A percentile compares a stretch with the other conserved stretches of the same genome.
phyloP scores from a whole-genome alignment of 2,329 filamentous ascomycete species.

The Aspergillus udagawae region DNA sequence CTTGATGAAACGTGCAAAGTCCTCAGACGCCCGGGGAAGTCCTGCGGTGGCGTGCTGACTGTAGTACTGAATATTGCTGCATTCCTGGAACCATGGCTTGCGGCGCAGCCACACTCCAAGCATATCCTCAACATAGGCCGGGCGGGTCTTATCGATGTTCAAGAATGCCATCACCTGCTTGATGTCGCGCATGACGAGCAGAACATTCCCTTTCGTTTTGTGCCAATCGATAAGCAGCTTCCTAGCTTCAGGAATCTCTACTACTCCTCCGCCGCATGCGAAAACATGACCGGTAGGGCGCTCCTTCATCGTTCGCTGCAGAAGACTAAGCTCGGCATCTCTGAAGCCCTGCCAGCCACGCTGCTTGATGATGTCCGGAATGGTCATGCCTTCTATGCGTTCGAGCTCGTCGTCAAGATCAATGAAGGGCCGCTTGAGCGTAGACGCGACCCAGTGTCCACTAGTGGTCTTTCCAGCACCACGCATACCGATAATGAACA shows the following conservation, averaged over 20 bases:
- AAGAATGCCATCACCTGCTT: conserved; percentile 85
- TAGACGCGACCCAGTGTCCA: conserved; percentile 75
- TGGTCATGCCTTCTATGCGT: conserved; percentile 65
- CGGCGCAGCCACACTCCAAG: conserved; percentile 84
- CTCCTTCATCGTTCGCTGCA: conserved; percentile 70
- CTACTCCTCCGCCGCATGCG: conserved; percentile 89
- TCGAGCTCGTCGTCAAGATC: conserved; percentile 90
- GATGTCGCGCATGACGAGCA: conserved; percentile 84
- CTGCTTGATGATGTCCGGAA: conserved; percentile 77
- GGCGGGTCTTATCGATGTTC: conserved; percentile 80
- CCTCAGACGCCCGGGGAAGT: conserved; percentile 54
- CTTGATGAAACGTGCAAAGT: conserved; percentile 70
- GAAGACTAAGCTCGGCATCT: conserved; percentile 68
- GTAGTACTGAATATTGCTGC: conserved; percentile 92
- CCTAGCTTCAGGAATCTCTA: conserved; percentile 78
- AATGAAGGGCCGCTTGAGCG: conserved; percentile 71
- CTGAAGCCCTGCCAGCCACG: conserved; percentile 88
- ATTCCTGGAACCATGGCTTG: conserved; percentile 84
- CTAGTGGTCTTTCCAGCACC: conserved; percentile 95
- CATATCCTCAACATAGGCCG: conserved; percentile 90
- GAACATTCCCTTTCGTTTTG: conserved; percentile 72
- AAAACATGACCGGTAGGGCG: conserved; percentile 75
- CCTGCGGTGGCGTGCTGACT: conserved; percentile 62
- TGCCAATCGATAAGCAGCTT: conserved; percentile 70
- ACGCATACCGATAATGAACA: conserved; percentile 96